These are phyloP conservation scores for Claviceps maximensis DNA, from an alignment of 2,329 filamentous ascomycete species.

Conservation along the genomic window DNA sequence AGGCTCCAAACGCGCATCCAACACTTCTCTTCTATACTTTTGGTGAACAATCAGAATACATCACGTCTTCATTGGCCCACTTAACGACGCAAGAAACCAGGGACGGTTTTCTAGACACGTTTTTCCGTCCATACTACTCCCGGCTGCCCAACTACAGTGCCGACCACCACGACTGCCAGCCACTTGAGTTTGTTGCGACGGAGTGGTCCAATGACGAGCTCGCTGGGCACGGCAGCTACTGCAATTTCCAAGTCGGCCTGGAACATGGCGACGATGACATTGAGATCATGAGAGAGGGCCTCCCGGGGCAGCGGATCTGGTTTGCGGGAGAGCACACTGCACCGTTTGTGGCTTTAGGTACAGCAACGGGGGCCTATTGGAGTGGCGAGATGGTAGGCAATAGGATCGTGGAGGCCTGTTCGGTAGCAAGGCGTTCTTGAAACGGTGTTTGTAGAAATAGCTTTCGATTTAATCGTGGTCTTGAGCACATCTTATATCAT, in stretches of 20 bases:
- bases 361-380: conserved; percentile 84
- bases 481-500: too few relatives aligned
- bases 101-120: conserved; percentile 42
- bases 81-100: conserved; percentile 32
- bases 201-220: conserved; percentile 67
- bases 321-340: conserved; percentile 84
- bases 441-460: neutral
- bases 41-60: conserved; percentile 44
- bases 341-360: conserved; percentile 79
- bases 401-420: conserved; percentile 46
- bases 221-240: conserved; percentile 71
- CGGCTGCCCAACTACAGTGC: conserved; percentile 54
- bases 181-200: conserved; percentile 53
- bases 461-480: neutral
- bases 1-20: conserved; percentile 47
- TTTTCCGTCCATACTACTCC: conserved; percentile 69
- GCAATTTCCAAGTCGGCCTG: conserved; percentile 70
- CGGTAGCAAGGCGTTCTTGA: neutral
- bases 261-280: conserved; percentile 60
- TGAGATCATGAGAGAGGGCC: conserved; percentile 45
- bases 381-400: conserved; percentile 67
- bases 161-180: conserved; percentile 42
- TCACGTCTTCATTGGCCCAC: conserved; percentile 33
- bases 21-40: conserved; percentile 77
- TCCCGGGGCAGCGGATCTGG: conserved; percentile 62